These are phyloP conservation scores for Leccinum disarticulatum DNA, from an alignment of 768 basidiomycete genomes.

Conservation along the genomic window DNA sequence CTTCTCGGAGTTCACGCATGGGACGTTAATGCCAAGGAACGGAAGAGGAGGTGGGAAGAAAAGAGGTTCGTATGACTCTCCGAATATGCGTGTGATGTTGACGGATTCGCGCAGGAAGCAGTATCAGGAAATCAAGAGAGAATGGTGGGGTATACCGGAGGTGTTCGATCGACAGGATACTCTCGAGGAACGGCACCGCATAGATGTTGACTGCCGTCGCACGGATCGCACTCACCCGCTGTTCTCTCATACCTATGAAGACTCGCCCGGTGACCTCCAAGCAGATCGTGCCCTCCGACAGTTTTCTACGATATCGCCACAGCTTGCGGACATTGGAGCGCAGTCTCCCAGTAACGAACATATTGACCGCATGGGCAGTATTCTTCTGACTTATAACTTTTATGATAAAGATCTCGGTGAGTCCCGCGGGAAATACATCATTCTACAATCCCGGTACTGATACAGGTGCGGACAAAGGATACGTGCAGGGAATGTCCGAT, in stretches of 20 bases:
- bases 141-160: conserved; percentile 84
- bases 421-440: conserved; percentile 25
- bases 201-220: conserved; percentile 95
- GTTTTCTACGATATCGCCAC: conserved; percentile 75
- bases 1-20: conserved; percentile 83
- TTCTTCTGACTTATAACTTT: conserved; percentile 89
- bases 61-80: conserved; percentile 49
- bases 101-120: conserved; percentile 45
- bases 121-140: conserved; percentile 70
- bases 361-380: conserved; percentile 81
- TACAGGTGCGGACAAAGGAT: conserved; percentile 50
- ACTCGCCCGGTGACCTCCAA: conserved; percentile 46
- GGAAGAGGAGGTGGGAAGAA: conserved; percentile 57
- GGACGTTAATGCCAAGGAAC: conserved; percentile 63
- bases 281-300: conserved; percentile 49
- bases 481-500: conserved; percentile 99
- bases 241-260: conserved; percentile 55
- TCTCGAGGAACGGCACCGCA: conserved; percentile 88
- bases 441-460: conserved; percentile 13
- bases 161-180: conserved; percentile 79
- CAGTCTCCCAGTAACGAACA: conserved; percentile 91
- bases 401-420: conserved; percentile 85
- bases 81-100: conserved; percentile 5
- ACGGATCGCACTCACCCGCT: conserved; percentile 94
- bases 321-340: conserved; percentile 71